A percentile compares a stretch with the other conserved stretches of the same genome.
Evolutionary conservation across 441 rosid genomes (phyloP).

Genomic region (Biscutella laevigata): DNA sequence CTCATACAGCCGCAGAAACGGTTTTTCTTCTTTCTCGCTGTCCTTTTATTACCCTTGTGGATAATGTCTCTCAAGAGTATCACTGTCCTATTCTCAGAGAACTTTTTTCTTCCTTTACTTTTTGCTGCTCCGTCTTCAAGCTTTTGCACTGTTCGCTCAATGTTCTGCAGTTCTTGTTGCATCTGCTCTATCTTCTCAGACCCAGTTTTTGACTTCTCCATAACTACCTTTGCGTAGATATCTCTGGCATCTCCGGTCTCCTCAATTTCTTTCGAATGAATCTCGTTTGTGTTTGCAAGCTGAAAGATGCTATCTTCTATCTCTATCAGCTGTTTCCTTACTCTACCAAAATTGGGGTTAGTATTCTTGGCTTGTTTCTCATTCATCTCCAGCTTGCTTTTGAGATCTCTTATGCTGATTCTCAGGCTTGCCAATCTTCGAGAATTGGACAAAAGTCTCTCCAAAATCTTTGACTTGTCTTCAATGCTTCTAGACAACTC

Average conservation of each 20-base stretch:
- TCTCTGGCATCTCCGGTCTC: constrained; percentile 40
- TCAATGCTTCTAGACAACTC: constrained; percentile 43
- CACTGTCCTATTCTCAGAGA: constrained; percentile 50
- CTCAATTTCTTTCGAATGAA: constrained; percentile 39
- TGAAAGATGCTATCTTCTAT: constrained; percentile 55
- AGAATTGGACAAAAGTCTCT: constrained; percentile 61
- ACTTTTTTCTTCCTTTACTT: constrained; percentile 34
- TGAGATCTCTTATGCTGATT: constrained; percentile 47
- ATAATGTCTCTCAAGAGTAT: constrained; percentile 64
- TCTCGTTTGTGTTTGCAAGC: constrained; percentile 43
- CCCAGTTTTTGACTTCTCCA: constrained; percentile 47
- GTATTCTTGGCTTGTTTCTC: constrained; percentile 45
- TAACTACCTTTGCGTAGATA: constrained; percentile 34
- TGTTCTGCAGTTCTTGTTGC: constrained; percentile 69
- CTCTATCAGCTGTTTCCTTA: constrained; percentile 52
- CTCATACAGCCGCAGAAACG: constrained; percentile 70
- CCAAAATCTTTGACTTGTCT: constrained; percentile 50
- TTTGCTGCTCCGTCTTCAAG: constrained; percentile 63
- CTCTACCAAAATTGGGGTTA: constrained; percentile 43
- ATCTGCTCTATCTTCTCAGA: constrained; percentile 69
- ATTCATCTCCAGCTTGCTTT: constrained; percentile 43
- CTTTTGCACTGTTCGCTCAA: constrained; percentile 50
- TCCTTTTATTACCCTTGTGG: constrained; percentile 44
- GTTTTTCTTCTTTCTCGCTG: constrained; percentile 45
- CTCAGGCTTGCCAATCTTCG: constrained; percentile 53